A percentile compares a stretch with the other conserved stretches of the same genome.
These are phyloP conservation scores for Fomitopsis pulvina DNA, from an alignment of 768 basidiomycete genomes.

Conservation along the genomic window DNA sequence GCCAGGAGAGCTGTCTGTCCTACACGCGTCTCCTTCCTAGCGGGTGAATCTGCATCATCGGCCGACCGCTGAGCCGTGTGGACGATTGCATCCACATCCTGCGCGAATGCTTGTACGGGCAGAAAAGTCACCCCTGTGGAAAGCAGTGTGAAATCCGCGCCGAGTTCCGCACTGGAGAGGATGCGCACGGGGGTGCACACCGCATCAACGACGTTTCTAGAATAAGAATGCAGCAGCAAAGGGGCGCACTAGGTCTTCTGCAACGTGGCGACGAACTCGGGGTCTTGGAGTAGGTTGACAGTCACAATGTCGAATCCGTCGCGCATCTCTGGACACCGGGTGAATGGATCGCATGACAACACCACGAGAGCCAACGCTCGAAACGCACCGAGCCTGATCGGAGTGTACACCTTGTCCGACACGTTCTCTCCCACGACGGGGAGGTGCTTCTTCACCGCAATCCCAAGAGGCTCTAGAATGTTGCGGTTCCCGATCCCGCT, in stretches of 20 bases:
- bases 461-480: conserved; percentile 26
- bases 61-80: background rate
- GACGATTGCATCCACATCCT: background rate
- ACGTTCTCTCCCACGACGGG: conserved; percentile 43
- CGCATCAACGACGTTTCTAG: no score
- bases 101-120: background rate
- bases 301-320: no score
- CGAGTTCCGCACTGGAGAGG: no score
- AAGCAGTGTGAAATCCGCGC: no score
- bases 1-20: conserved; percentile 16
- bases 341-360: no score
- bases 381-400: conserved; percentile 18
- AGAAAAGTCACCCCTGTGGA: conserved; percentile 6
- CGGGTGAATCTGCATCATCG: background rate
- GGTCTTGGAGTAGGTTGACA: no score
- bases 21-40: conserved; percentile 19
- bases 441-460: conserved; percentile 33
- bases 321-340: no score
- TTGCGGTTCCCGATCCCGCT: conserved; percentile 39
- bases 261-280: no score
- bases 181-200: no score
- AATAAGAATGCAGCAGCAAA: no score
- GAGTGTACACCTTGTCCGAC: conserved; percentile 33
- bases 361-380: no score
- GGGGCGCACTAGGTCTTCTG: no score